phyloP scores from a whole-genome alignment of 495 filamentous ascomycete species.

The Penicillium coffeae region DNA sequence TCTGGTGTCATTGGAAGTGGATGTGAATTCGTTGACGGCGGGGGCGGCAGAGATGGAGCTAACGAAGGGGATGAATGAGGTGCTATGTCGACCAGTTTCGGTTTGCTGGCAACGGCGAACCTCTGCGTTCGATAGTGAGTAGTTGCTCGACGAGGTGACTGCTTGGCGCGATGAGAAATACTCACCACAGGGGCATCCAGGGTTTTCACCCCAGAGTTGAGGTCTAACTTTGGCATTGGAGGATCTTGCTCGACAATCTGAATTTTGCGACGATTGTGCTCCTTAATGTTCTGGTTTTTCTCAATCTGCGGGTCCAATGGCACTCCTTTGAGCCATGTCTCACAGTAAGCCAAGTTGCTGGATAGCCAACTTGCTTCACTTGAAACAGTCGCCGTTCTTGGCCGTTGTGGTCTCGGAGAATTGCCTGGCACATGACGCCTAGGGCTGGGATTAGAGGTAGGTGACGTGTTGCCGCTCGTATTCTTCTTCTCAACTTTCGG shows the following conservation, averaged over 20 bases:
- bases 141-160: too few species aligned
- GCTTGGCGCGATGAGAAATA: neutral
- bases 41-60: constrained; percentile 1
- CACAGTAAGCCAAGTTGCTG: constrained; percentile 40
- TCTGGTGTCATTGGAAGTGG: constrained; percentile 36
- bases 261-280: constrained; percentile 36
- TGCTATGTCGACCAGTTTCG: constrained; percentile 42
- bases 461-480: constrained; percentile 5
- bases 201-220: constrained; percentile 24
- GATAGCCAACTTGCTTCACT: constrained; percentile 44
- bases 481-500: neutral
- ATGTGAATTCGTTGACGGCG: constrained; percentile 18
- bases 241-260: constrained; percentile 43
- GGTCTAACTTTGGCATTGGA: constrained; percentile 28
- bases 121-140: too few species aligned
- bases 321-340: constrained; percentile 42
- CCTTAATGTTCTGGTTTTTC: constrained; percentile 22
- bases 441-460: neutral
- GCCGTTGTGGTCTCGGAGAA: constrained; percentile 28
- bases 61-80: constrained; percentile 32
- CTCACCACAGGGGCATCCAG: constrained; percentile 31
- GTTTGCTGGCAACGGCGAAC: constrained; percentile 41
- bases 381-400: constrained; percentile 37
- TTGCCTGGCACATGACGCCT: constrained; percentile 6
- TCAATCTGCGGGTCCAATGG: constrained; percentile 30